Percentiles rank a stretch among this genome's conserved stretches.
phyloP scores from a whole-genome alignment of 345 rosid genomes.

The Camelina neglecta region DNA sequence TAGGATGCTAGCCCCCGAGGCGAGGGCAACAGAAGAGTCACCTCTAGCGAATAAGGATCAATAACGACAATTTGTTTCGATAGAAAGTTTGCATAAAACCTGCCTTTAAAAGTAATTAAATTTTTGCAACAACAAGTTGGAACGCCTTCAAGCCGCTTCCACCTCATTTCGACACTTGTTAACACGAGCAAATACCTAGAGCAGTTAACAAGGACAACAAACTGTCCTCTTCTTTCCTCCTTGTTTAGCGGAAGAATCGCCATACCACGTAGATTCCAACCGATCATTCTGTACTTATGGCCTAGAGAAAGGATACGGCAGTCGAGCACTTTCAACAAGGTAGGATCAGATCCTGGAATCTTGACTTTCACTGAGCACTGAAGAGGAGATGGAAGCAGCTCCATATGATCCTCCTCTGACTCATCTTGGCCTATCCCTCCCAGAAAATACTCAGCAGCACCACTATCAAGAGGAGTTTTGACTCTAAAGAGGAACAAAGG shows the following conservation, averaged over 20 bases:
- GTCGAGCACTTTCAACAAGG: background rate
- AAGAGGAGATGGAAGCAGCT: background rate
- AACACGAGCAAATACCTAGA: too few relatives aligned
- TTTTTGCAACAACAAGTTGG: too few relatives aligned
- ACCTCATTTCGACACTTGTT: background rate
- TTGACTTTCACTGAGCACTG: slow-evolving; percentile 16
- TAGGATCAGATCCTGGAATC: background rate
- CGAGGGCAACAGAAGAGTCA: background rate
- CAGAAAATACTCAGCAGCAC: background rate
- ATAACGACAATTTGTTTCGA: too few relatives aligned
- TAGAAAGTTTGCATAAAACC: too few relatives aligned
- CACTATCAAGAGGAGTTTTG: background rate
- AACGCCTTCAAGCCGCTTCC: background rate
- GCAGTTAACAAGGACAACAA: background rate
- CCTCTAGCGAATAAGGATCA: background rate
- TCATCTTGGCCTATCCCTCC: slow-evolving; percentile 11
- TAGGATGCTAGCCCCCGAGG: too few relatives aligned
- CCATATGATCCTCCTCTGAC: background rate
- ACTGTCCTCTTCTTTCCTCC: background rate
- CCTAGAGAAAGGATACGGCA: slow-evolving; percentile 1
- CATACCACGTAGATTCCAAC: too few relatives aligned
- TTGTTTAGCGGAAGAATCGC: background rate
- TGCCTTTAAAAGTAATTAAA: background rate
- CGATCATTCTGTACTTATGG: slow-evolving; percentile 5
- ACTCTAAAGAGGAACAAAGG: background rate